phyloP scores from a whole-genome alignment of 2,329 filamentous ascomycete genomes.

The Chlorencoelia australis region DNA sequence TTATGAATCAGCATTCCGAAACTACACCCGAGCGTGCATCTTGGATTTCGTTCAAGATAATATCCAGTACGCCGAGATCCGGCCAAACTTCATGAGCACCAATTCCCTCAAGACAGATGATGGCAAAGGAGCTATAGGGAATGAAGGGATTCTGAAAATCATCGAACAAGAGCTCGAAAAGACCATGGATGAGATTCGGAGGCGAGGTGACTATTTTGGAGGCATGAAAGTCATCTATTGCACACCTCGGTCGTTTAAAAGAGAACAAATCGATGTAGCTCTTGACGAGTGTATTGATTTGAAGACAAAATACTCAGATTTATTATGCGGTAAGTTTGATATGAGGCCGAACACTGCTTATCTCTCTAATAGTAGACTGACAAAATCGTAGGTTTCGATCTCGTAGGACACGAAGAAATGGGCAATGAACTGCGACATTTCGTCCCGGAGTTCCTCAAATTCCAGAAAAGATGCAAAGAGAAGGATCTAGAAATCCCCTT shows the following conservation, averaged over 20 bases:
- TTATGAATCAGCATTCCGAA: slow-evolving; percentile 51
- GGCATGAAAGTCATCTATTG: slow-evolving; percentile 65
- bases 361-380: background rate
- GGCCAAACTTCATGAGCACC: slow-evolving; percentile 55
- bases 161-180: slow-evolving; percentile 43
- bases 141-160: slow-evolving; percentile 49
- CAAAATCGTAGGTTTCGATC: slow-evolving; percentile 48
- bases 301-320: slow-evolving; percentile 44
- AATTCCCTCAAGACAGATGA: slow-evolving; percentile 53
- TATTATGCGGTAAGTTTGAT: slow-evolving; percentile 53
- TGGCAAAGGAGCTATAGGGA: slow-evolving; percentile 41
- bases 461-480: slow-evolving; percentile 40
- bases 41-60: slow-evolving; percentile 53
- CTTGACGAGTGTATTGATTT: slow-evolving; percentile 52
- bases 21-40: slow-evolving; percentile 50
- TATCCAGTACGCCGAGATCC: slow-evolving; percentile 62
- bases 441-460: slow-evolving; percentile 44
- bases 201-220: slow-evolving; percentile 38
- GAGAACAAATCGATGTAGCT: slow-evolving; percentile 37
- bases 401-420: slow-evolving; percentile 57
- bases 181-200: slow-evolving; percentile 35
- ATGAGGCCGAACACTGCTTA: background rate
- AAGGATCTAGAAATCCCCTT: slow-evolving; percentile 53
- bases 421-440: slow-evolving; percentile 51
- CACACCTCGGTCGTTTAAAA: slow-evolving; percentile 51